phyloP scores from a whole-genome alignment of 495 filamentous ascomycete genomes.

The Neurospora cerealis region DNA sequence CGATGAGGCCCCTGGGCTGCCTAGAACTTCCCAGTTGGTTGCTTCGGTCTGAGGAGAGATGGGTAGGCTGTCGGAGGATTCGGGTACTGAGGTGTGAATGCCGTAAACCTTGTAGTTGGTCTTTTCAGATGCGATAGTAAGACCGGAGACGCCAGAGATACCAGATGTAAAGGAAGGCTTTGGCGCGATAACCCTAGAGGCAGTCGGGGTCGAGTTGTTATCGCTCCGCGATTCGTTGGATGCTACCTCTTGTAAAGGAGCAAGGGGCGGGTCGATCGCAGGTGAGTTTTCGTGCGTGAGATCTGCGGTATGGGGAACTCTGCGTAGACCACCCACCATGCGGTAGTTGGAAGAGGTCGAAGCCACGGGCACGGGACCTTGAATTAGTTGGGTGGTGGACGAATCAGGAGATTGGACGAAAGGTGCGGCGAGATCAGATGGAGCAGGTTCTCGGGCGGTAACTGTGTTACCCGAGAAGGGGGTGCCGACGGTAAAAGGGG shows the following conservation, averaged over 20 bases:
- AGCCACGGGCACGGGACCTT: slow-evolving; percentile 28
- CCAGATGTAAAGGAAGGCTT: slow-evolving; percentile 36
- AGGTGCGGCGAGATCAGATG: slow-evolving; percentile 16
- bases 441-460: neutral
- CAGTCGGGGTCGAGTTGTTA: neutral
- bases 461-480: slow-evolving; percentile 31
- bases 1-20: slow-evolving; percentile 19
- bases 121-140: slow-evolving; percentile 34
- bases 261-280: slow-evolving; percentile 22
- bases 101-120: slow-evolving; percentile 47
- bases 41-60: slow-evolving; percentile 25
- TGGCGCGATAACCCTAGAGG: slow-evolving; percentile 16
- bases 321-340: slow-evolving; percentile 45
- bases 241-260: slow-evolving; percentile 30
- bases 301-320: slow-evolving; percentile 41
- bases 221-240: slow-evolving; percentile 4
- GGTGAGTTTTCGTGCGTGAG: slow-evolving; percentile 30
- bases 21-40: slow-evolving; percentile 32
- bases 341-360: slow-evolving; percentile 43
- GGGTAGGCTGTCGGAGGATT: slow-evolving; percentile 29
- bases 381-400: slow-evolving; percentile 27
- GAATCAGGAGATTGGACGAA: slow-evolving; percentile 21
- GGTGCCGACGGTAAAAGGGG: slow-evolving; percentile 28
- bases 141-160: slow-evolving; percentile 24
- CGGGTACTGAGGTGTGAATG: slow-evolving; percentile 18